Evolutionary conservation across 768 basidiomycete genomes (phyloP).

Genomic region (Suillus variegatus): DNA sequence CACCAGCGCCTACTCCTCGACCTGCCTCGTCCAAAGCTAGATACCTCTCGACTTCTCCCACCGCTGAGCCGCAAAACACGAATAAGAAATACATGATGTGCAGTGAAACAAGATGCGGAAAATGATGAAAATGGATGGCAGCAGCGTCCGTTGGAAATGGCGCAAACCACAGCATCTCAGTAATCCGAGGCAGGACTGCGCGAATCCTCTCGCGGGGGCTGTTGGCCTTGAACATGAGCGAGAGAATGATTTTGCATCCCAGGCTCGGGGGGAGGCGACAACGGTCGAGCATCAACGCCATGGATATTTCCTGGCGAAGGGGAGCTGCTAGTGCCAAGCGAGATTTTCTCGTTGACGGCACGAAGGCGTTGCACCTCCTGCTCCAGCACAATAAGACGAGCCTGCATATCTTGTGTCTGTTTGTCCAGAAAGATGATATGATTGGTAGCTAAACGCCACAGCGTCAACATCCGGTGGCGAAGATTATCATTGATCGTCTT

Average conservation of each 20-base stretch:
- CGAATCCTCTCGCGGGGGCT: conserved; percentile 64
- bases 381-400: conserved; percentile 65
- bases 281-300: conserved; percentile 46
- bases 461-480: conserved; percentile 8
- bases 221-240: conserved; percentile 58
- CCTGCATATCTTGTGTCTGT: conserved; percentile 69
- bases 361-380: conserved; percentile 71
- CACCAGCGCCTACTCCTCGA: conserved; percentile 33
- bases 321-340: conserved; percentile 58
- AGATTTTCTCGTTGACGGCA: conserved; percentile 81
- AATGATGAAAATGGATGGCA: conserved; percentile 36
- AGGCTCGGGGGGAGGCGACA: conserved; percentile 67
- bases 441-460: conserved; percentile 59
- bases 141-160: conserved; percentile 27
- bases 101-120: conserved; percentile 34
- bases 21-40: conserved; percentile 21
- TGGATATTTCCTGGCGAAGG: conserved; percentile 52
- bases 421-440: conserved; percentile 76
- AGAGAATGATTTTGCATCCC: conserved; percentile 49
- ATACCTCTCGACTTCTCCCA: conserved; percentile 20
- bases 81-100: conserved; percentile 36
- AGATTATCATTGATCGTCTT: conserved; percentile 23
- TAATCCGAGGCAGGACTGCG: conserved; percentile 39
- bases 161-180: conserved; percentile 24
- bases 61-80: conserved; percentile 25